phyloP scores from a whole-genome alignment of 2,329 filamentous ascomycete species.

The Colletotrichum brevisporum region DNA sequence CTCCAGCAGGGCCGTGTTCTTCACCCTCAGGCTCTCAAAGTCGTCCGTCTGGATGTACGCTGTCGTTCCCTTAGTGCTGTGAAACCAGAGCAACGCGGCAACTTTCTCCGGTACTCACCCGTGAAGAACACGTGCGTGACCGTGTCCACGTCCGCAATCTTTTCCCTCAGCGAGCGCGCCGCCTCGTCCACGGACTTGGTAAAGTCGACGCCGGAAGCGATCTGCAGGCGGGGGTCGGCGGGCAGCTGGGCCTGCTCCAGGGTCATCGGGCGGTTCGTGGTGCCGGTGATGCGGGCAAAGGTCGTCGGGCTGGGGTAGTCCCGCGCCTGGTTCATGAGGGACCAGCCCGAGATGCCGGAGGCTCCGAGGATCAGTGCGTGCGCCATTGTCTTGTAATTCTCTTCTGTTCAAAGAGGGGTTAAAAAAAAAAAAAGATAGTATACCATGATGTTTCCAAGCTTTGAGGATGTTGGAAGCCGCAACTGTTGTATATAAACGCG shows the following conservation, averaged over 20 bases:
- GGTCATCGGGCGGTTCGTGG: conserved; percentile 38
- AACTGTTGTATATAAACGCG: not conserved
- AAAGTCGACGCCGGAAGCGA: conserved; percentile 39
- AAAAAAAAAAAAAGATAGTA: not conserved
- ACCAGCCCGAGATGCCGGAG: conserved; percentile 43
- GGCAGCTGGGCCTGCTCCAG: conserved; percentile 30
- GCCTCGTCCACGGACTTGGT: conserved; percentile 35
- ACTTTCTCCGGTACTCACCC: too few relatives aligned
- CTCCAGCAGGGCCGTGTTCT: not conserved
- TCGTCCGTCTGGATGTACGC: conserved; percentile 35
- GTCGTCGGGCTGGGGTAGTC: conserved; percentile 35
- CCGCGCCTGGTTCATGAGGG: conserved; percentile 39
- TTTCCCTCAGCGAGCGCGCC: conserved; percentile 3
- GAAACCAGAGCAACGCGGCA: too few relatives aligned
- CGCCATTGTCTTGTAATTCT: conserved; percentile 21
- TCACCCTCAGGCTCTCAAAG: not conserved
- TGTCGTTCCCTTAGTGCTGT: not conserved
- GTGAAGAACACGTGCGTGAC: conserved; percentile 42
- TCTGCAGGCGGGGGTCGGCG: conserved; percentile 24
- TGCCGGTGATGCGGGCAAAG: conserved; percentile 41
- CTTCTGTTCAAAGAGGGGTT: not conserved
- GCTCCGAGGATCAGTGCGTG: conserved; percentile 42
- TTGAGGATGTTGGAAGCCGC: too few relatives aligned
- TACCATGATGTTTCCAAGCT: not conserved
- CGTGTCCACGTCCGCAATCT: conserved; percentile 32